A percentile compares a stretch with the other conserved stretches of the same genome.
Conservation (phyloP, 768 basidiomycete genomes). For the Amanita subjunquillea region DNA sequence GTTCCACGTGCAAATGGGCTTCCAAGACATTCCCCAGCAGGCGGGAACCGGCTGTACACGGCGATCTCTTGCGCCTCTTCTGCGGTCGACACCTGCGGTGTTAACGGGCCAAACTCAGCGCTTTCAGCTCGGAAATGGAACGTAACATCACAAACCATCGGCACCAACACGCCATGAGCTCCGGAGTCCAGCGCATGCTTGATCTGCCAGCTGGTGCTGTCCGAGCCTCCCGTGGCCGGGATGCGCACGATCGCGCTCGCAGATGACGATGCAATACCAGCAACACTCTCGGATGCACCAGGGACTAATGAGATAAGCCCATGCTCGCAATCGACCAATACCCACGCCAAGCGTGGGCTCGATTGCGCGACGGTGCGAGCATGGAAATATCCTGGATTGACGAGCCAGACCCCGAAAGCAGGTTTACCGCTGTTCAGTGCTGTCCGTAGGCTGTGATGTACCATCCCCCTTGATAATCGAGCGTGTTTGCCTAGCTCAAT, state of each 20-base stretch:
- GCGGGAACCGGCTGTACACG: constrained; percentile 51
- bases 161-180: constrained; percentile 53
- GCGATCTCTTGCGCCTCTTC: constrained; percentile 49
- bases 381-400: constrained; percentile 45
- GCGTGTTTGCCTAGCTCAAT: no score
- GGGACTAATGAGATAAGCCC: constrained; percentile 47
- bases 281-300: constrained; percentile 43
- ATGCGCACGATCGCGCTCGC: constrained; percentile 52
- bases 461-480: constrained; percentile 20
- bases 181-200: constrained; percentile 64
- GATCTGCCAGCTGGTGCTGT: constrained; percentile 58
- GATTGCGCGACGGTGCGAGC: constrained; percentile 51
- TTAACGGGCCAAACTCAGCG: background rate
- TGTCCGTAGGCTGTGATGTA: constrained; percentile 41
- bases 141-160: constrained; percentile 37
- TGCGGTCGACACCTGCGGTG: constrained; percentile 40
- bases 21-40: constrained; percentile 52
- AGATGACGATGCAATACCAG: constrained; percentile 40
- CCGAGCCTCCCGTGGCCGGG: constrained; percentile 49
- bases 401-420: constrained; percentile 57
- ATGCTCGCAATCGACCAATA: constrained; percentile 62
- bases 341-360: constrained; percentile 47
- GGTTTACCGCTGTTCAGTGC: constrained; percentile 45
- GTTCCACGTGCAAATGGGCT: constrained; percentile 48
- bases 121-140: background rate